A percentile compares a stretch with the other conserved stretches of the same genome.
Evolutionary conservation across 164 flowering plant genomes (phyloP).

Genomic region (Akebia trifoliata): DNA sequence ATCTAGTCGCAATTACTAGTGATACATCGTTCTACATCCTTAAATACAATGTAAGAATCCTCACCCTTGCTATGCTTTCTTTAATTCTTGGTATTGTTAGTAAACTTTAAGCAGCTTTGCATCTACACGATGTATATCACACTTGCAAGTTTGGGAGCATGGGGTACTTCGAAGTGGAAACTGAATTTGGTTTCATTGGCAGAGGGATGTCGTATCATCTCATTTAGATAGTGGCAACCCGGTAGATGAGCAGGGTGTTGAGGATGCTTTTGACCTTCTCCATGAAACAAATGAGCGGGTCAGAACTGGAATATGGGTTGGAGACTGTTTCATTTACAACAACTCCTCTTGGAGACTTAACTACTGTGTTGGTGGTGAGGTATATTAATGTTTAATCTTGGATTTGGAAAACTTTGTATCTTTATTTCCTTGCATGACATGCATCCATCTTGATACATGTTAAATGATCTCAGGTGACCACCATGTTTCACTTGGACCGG

Average conservation of each 20-base stretch:
- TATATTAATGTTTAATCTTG: slow-evolving; percentile 21
- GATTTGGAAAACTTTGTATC: neutral
- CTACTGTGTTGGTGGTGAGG: slow-evolving; percentile 99
- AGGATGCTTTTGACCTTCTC: slow-evolving; percentile 93
- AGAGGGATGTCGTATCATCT: slow-evolving; percentile 78
- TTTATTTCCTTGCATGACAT: neutral
- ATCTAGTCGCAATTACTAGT: slow-evolving; percentile 82
- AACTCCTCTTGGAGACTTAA: slow-evolving; percentile 94
- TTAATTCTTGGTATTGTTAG: neutral
- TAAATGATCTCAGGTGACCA: slow-evolving; percentile 60
- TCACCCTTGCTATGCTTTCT: neutral
- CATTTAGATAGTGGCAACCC: slow-evolving; percentile 75
- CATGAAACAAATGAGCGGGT: slow-evolving; percentile 91
- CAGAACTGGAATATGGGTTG: slow-evolving; percentile 95
- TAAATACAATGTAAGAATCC: slow-evolving; percentile 73
- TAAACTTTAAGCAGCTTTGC: neutral
- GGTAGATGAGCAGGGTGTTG: slow-evolving; percentile 88
- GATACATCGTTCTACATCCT: slow-evolving; percentile 85
- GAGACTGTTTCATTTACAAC: slow-evolving; percentile 88
- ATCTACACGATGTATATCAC: neutral
- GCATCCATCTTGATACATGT: slow-evolving; percentile 6
- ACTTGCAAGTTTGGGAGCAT: neutral
- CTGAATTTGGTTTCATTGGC: slow-evolving; percentile 24
- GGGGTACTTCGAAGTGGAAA: neutral
- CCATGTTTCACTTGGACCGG: slow-evolving; percentile 96